phyloP scores from a whole-genome alignment of 768 basidiomycete species.

The Termitomyces sp. region DNA sequence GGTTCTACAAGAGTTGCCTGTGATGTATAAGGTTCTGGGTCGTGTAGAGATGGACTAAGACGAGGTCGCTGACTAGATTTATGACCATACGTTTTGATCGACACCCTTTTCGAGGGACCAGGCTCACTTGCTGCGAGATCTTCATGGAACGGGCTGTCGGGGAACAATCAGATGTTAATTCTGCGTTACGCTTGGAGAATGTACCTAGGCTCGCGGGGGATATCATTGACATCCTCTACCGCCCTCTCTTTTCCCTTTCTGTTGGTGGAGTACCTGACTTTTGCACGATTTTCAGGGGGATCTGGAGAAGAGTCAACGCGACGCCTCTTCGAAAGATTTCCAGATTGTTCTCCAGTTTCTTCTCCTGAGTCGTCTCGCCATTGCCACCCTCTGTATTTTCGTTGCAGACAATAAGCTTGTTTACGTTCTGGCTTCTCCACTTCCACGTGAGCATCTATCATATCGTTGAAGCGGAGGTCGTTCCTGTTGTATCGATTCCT shows the following conservation, averaged over 20 bases:
- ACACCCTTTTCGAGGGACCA: constrained; percentile 3
- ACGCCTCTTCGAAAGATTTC: constrained; percentile 4
- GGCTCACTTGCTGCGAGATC: constrained; percentile 3
- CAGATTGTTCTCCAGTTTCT: neutral
- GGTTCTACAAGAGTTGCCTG: constrained; percentile 16
- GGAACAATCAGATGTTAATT: neutral
- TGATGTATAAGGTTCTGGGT: constrained; percentile 11
- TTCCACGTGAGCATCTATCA: constrained; percentile 29
- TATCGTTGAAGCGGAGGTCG: constrained; percentile 25
- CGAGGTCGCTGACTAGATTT: neutral
- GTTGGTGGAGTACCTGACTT: neutral
- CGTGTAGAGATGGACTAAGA: neutral
- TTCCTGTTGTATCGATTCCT: constrained; percentile 44
- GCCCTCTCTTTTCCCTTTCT: constrained; percentile 7
- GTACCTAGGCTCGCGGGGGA: neutral
- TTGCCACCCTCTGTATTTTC: constrained; percentile 6
- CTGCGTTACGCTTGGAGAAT: neutral
- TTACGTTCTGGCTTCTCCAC: constrained; percentile 22
- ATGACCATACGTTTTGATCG: neutral
- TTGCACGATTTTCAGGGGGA: neutral
- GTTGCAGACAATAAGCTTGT: constrained; percentile 25
- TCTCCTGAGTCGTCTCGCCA: neutral
- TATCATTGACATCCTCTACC: neutral
- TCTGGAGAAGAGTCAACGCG: constrained; percentile 1
- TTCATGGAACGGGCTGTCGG: constrained; percentile 1